These are phyloP conservation scores for Knoxdaviesia capensis DNA, from an alignment of 2,329 filamentous ascomycete species.

Conservation along the genomic window DNA sequence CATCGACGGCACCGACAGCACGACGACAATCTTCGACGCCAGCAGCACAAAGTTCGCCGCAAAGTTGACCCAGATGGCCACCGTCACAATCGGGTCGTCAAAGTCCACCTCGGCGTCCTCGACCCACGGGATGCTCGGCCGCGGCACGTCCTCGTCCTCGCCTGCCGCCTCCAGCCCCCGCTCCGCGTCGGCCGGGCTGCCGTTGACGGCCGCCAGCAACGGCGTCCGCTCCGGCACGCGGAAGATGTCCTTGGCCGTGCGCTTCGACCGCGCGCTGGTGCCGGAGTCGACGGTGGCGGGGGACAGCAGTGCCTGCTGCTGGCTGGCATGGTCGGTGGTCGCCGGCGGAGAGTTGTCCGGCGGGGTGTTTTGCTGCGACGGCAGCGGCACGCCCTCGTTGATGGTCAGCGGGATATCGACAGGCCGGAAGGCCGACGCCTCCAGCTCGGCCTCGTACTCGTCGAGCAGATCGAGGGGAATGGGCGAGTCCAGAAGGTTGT, in stretches of 20 bases:
- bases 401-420: constrained; percentile 54
- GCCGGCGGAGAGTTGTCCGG: constrained; percentile 7
- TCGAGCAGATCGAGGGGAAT: constrained; percentile 83
- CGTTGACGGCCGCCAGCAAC: constrained; percentile 22
- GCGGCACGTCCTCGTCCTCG: constrained; percentile 11
- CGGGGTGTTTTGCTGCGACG: not conserved
- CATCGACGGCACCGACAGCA: constrained; percentile 59
- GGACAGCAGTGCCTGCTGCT: constrained; percentile 7
- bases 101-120: constrained; percentile 56
- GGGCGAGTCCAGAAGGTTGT: constrained; percentile 73
- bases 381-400: constrained; percentile 36
- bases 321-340: constrained; percentile 12
- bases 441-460: constrained; percentile 52
- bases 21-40: constrained; percentile 56
- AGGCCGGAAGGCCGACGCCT: constrained; percentile 30
- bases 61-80: constrained; percentile 78
- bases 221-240: constrained; percentile 49
- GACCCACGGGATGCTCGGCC: constrained; percentile 45
- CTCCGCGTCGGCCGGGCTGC: constrained; percentile 10
- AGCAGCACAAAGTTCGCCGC: constrained; percentile 58
- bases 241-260: constrained; percentile 75
- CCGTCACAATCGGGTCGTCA: constrained; percentile 53
- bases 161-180: constrained; percentile 20
- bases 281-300: constrained; percentile 12
- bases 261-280: constrained; percentile 34